Base-by-base conservation (phyloP, 148 eudicot genomes). In the Polygonum maritimum region DNA sequence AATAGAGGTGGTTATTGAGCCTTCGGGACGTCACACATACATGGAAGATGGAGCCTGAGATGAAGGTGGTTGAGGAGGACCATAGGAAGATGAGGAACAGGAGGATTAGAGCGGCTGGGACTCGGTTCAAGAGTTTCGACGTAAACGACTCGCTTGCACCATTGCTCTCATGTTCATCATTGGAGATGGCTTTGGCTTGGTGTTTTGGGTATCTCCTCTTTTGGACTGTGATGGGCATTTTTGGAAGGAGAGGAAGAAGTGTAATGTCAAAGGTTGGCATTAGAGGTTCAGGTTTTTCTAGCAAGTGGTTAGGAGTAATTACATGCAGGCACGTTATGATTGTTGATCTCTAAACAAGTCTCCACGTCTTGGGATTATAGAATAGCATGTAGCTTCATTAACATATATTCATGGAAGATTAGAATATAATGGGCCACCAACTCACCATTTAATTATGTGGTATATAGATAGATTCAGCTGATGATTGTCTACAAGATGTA, bases 11-110 rank as follows among this genome's bases (percentile, higher is more conserved):
- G 65, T 86, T 81, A 79, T 72, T 80, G 79, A 92, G 90, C 78
- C 82, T 89, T 33, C 94, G 76, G n/a, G 94, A 90, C 0, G 92
- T 83, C 1, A 90, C 80, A 14, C 97, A 92, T 8, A 89, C 82
- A 65, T 88, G 97, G 75, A 92, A 83, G 18, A 88, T 75, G 48
- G 90, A 81, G 41, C 91, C 89, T 0, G 97, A 86, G 39, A 90
- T 84, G 38, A 86, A 76, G 45, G 91, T 86, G 60, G 91, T 85
- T 11, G 92, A 82, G 73, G 89, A 88, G 71, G 90, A 87, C 94
- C 92, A 92, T 0, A 92, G 51, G 62, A 84, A 90, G 74, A 90
- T 44, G 18, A 92, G 67, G 78, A 85, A 38, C 41, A 92, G 57
- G 44, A 92, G 78, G 63, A 92, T 57, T 16, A 86, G 72, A 0